These are phyloP conservation scores for Cladobotryum protrusum DNA, from an alignment of 2,329 filamentous ascomycete species.

Conservation along the genomic window DNA sequence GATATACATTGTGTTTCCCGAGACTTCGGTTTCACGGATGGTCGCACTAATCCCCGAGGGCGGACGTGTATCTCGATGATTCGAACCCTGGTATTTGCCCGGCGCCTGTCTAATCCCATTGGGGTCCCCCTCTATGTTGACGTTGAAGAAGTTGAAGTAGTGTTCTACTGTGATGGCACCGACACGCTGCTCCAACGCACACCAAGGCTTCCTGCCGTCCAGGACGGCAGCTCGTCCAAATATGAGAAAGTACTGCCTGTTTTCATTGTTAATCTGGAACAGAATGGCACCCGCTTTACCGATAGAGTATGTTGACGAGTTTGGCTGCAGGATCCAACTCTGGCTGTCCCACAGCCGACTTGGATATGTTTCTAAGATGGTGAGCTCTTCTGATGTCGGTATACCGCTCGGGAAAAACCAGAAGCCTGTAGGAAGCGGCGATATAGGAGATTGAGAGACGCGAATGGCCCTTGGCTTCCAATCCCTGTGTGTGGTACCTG, in stretches of 20 bases:
- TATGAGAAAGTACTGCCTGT: no score
- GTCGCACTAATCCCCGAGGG: not conserved
- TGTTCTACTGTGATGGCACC: not conserved
- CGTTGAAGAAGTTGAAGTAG: not conserved
- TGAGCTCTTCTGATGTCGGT: no score
- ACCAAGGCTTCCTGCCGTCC: no score
- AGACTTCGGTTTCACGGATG: not conserved
- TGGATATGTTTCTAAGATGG: no score
- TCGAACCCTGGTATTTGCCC: not conserved
- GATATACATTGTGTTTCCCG: constrained; percentile 2
- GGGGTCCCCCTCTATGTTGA: no score
- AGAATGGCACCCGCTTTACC: no score
- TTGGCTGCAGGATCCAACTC: no score
- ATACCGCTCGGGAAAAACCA: not conserved
- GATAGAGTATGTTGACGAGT: no score
- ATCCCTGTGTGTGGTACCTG: not conserved
- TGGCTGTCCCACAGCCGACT: no score
- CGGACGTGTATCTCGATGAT: not conserved
- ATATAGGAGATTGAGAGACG: not conserved
- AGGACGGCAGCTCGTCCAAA: no score
- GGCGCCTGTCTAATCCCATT: not conserved
- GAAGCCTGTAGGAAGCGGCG: not conserved
- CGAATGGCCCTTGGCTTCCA: not conserved
- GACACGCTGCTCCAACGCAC: no score
- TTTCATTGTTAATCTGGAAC: no score